Base-by-base conservation (phyloP, 2,329 filamentous ascomycete genomes). In the Ceratocystis colombiana region DNA sequence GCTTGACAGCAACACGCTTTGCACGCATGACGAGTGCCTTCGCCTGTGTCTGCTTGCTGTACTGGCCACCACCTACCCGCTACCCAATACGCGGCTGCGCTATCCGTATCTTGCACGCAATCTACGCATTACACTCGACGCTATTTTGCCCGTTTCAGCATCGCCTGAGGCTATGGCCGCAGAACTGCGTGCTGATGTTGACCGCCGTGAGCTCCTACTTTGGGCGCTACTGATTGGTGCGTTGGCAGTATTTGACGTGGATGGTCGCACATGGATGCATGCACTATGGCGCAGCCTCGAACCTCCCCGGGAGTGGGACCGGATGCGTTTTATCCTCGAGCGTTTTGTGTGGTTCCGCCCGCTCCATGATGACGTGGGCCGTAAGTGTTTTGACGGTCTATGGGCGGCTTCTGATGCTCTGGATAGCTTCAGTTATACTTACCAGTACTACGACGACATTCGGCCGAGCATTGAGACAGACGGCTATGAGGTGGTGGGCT, bases 341-440 rank as follows among this genome's bases (percentile, higher is more conserved):
- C 44, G 55, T 20, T 68, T 65, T 53, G 66, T 68, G 25, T 68
- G 66, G 66, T 68, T 68, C 45, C 63, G 66, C 4, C 63, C 66
- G 3, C 48, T 68, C 7, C 66, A 68, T 62, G 66, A 68, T 48
- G 59, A 25, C 7, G 62, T 65, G 22, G 66, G 66, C 20, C 28
- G 45, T 8, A 44, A 59, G 17, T 61, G 57, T 10, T 68, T 68
- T 17, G 25, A 63, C 3, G 20, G 50, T 20, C 30, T 68, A 3
- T 68, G 66, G 66, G 66, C 33, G 17, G 64, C 66, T 6, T 59
- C 61, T 10, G 66, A 68, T 28, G 28, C 44, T 8, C 50, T 57
- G 3, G 53, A n/a, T 5, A 57, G 22, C 53, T 33, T 30, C 28
- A 12, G 12, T 28, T n/a, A 12, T 12, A 12, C 25, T 6, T 57